Evolutionary conservation across 2,329 filamentous ascomycete genomes (phyloP).

Genomic region (Dryadomyces quercivorus): DNA sequence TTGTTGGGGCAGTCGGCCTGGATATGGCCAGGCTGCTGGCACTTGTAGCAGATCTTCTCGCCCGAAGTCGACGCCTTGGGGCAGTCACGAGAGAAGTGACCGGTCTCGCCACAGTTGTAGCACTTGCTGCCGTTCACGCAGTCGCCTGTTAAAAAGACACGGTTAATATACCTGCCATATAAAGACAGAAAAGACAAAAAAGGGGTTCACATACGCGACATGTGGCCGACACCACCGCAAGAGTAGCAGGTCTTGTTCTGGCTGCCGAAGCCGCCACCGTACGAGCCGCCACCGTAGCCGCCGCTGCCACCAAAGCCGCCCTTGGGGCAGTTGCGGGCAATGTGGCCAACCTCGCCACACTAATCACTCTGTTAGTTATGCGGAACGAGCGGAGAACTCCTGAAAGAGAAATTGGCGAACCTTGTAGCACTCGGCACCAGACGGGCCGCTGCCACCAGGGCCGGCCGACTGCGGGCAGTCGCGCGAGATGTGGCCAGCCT

Average conservation of each 20-base stretch:
- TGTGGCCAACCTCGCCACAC: slow-evolving; percentile 94
- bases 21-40: slow-evolving; percentile 72
- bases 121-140: slow-evolving; percentile 99
- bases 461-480: slow-evolving; percentile 55
- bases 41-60: slow-evolving; percentile 99
- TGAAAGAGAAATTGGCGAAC: slow-evolving; percentile 17
- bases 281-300: slow-evolving; percentile 31
- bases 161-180: slow-evolving; percentile 2
- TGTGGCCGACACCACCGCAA: slow-evolving; percentile 92
- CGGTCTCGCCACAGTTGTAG: slow-evolving; percentile 96
- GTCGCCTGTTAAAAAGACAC: slow-evolving; percentile 43
- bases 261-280: slow-evolving; percentile 28
- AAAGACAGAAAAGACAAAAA: too few relatives aligned
- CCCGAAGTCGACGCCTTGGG: slow-evolving; percentile 74
- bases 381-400: background rate
- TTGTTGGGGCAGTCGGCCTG: slow-evolving; percentile 89
- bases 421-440: slow-evolving; percentile 80
- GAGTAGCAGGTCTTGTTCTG: slow-evolving; percentile 82
- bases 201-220: slow-evolving; percentile 56
- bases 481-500: slow-evolving; percentile 81
- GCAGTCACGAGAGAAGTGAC: slow-evolving; percentile 92
- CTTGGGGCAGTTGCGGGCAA: slow-evolving; percentile 80
- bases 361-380: slow-evolving; percentile 15
- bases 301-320: slow-evolving; percentile 44
- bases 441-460: slow-evolving; percentile 22